These are phyloP conservation scores for Leptomonas pyrrhocoris DNA, from an alignment of 208 protist genomes.

Conservation along the genomic window DNA sequence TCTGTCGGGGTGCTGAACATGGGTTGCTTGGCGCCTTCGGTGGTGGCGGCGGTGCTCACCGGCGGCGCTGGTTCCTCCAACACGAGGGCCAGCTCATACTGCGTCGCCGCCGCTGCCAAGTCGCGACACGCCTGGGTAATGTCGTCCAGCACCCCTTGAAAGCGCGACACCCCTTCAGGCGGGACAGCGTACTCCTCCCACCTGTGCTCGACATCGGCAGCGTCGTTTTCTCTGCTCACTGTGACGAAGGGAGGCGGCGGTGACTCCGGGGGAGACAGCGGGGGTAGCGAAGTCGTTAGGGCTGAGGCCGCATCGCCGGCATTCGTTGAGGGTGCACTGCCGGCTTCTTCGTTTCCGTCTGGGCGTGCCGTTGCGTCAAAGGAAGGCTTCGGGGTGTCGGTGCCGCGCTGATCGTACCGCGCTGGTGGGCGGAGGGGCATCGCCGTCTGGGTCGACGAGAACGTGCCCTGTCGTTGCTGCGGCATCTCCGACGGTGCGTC, in stretches of 20 bases:
- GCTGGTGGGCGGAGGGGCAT: neutral
- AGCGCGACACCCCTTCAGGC: neutral
- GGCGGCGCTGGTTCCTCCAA: neutral
- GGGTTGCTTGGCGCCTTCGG: neutral
- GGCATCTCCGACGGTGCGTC: neutral
- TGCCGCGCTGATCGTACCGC: neutral
- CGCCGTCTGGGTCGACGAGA: neutral
- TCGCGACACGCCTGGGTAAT: slow-evolving; percentile 13
- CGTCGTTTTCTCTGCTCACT: neutral
- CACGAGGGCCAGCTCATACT: slow-evolving; percentile 13
- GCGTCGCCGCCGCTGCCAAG: slow-evolving; percentile 11
- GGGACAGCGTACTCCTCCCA: neutral
- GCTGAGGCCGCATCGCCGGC: neutral
- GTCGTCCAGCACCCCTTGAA: slow-evolving; percentile 6
- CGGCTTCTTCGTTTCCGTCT: neutral
- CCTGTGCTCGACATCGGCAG: neutral
- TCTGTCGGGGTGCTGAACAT: neutral
- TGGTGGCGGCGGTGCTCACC: no score
- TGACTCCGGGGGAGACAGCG: neutral
- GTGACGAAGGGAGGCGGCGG: neutral
- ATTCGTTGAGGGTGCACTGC: neutral
- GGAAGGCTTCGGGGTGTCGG: neutral
- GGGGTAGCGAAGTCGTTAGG: neutral
- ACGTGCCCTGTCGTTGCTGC: neutral
- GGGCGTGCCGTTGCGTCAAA: neutral